Conservation (phyloP, 805 yeast species). For the Candida golubevii region DNA sequence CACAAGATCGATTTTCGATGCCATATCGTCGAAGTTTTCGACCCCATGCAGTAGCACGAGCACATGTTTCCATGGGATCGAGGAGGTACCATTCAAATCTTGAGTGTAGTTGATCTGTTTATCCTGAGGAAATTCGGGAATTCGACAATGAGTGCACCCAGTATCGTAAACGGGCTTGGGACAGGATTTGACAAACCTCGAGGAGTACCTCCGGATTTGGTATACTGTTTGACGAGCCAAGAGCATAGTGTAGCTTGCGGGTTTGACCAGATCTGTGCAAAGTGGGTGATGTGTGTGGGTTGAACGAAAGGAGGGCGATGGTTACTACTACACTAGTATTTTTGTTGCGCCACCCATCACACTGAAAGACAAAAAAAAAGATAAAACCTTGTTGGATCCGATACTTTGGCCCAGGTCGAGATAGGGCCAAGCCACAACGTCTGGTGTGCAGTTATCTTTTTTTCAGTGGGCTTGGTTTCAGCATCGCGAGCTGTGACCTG, state of each 20-base stretch:
- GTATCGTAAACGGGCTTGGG: conserved; percentile 53
- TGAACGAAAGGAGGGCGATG: too few relatives aligned
- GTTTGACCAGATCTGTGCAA: neutral
- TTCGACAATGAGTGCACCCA: conserved; percentile 56
- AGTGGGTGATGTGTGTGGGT: neutral
- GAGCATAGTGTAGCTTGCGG: neutral
- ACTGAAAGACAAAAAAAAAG: too few relatives aligned
- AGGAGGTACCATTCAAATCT: conserved; percentile 45
- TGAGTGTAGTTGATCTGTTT: conserved; percentile 38
- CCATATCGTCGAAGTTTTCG: conserved; percentile 37
- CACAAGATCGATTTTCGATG: conserved; percentile 46
- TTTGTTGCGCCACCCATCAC: too few relatives aligned
- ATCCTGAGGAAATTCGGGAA: conserved; percentile 36
- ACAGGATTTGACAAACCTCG: conserved; percentile 25
- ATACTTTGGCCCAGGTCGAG: too few relatives aligned
- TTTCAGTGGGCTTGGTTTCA: too few relatives aligned
- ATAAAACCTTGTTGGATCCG: too few relatives aligned
- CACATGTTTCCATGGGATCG: conserved; percentile 52
- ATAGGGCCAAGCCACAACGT: too few relatives aligned
- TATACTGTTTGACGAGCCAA: neutral
- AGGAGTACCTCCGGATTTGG: neutral
- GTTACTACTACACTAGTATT: too few relatives aligned
- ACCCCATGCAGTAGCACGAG: conserved; percentile 46
- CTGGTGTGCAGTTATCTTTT: too few relatives aligned
- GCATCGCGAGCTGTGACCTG: too few relatives aligned